Evolutionary conservation across 768 basidiomycete genomes (phyloP).

Genomic region (Trametes cubensis): DNA sequence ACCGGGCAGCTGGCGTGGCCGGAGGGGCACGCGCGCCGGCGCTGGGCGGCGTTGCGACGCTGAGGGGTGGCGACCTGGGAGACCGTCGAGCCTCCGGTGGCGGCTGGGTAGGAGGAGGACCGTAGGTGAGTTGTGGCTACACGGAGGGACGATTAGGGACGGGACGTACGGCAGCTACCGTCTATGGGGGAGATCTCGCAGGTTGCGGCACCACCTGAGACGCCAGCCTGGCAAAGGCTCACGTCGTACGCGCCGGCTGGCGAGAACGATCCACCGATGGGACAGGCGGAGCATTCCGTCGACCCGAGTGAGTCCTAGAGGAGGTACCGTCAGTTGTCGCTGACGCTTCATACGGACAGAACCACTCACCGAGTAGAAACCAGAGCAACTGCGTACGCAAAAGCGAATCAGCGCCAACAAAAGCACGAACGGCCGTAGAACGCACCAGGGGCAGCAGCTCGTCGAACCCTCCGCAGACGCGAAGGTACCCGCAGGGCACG

Average conservation of each 20-base stretch:
- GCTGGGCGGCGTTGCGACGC: neutral
- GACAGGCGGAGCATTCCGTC: slow-evolving; percentile 21
- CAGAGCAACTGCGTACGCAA: slow-evolving; percentile 15
- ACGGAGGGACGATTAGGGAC: neutral
- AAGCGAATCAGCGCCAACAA: neutral
- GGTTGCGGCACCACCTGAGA: slow-evolving; percentile 1
- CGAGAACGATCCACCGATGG: slow-evolving; percentile 18
- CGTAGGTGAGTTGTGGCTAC: neutral
- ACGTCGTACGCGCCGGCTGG: slow-evolving; percentile 11
- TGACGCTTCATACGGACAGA: too few species aligned
- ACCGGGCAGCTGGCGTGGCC: slow-evolving; percentile 25
- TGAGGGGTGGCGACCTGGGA: neutral
- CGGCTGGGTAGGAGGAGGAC: neutral
- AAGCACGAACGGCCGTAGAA: neutral
- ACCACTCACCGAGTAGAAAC: slow-evolving; percentile 19
- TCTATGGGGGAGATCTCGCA: slow-evolving; percentile 6
- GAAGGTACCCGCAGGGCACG: slow-evolving; percentile 25
- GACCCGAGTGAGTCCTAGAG: slow-evolving; percentile 12
- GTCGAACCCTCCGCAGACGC: slow-evolving; percentile 15
- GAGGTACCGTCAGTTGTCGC: too few species aligned
- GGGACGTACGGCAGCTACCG: slow-evolving; percentile 22
- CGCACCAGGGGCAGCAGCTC: slow-evolving; percentile 25
- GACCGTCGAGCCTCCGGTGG: slow-evolving; percentile 13
- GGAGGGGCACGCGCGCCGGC: slow-evolving; percentile 12
- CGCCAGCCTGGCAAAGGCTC: slow-evolving; percentile 10